These are phyloP conservation scores for Agrocybe praecox DNA, from an alignment of 768 basidiomycete species.

Conservation along the genomic window DNA sequence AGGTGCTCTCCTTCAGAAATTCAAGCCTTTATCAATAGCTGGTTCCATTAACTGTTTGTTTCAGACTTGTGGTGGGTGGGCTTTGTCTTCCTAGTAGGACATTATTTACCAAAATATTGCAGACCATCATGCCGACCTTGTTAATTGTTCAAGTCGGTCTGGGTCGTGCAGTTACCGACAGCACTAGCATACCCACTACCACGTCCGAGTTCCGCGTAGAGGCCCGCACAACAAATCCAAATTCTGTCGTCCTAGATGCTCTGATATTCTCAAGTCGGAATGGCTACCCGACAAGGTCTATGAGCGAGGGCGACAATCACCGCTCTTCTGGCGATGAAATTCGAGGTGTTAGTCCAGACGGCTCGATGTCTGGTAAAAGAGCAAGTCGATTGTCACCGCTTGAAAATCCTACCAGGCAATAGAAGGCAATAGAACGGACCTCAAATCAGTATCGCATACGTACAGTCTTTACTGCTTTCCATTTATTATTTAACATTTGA, in stretches of 20 bases:
- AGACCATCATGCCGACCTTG: constrained; percentile 28
- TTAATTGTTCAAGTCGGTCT: constrained; percentile 28
- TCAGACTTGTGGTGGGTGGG: constrained; percentile 28
- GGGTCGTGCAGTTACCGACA: constrained; percentile 3
- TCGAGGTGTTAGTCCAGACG: neutral
- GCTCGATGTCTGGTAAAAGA: neutral
- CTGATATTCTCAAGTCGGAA: neutral
- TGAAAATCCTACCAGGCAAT: no score
- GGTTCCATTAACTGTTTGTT: constrained; percentile 4
- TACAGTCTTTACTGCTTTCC: no score
- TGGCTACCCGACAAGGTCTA: neutral
- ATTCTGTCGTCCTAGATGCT: constrained; percentile 14
- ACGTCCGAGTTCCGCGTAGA: constrained; percentile 1
- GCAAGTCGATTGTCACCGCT: no score
- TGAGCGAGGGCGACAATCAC: neutral
- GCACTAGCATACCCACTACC: neutral
- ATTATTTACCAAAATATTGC: neutral
- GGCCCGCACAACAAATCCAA: neutral
- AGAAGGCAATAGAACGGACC: no score
- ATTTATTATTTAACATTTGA: no score
- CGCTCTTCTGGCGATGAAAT: neutral
- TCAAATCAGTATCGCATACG: no score
- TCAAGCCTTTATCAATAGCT: constrained; percentile 3
- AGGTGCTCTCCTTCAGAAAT: neutral
- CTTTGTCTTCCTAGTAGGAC: neutral